These are phyloP conservation scores for Serendipita vermifera DNA, from an alignment of 768 basidiomycete genomes.

Conservation along the genomic window DNA sequence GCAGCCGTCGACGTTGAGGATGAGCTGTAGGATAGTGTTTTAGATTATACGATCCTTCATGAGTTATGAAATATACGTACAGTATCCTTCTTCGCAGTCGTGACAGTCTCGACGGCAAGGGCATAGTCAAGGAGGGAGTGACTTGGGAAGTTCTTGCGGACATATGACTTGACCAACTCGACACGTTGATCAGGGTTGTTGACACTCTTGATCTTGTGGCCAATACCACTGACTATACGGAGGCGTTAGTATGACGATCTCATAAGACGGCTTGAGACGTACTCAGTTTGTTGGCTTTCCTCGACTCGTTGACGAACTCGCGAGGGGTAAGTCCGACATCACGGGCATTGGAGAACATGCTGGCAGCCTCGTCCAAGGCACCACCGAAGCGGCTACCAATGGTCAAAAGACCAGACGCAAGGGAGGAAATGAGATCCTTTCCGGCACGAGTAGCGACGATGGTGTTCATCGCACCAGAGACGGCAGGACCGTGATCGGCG, in stretches of 20 bases:
- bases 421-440: slow-evolving; percentile 94
- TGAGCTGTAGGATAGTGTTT: slow-evolving; percentile 38
- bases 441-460: slow-evolving; percentile 99
- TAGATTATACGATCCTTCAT: no score
- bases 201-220: slow-evolving; percentile 99
- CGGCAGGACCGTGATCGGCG: slow-evolving; percentile 94
- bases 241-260: neutral
- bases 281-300: slow-evolving; percentile 92
- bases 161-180: slow-evolving; percentile 91
- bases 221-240: slow-evolving; percentile 77
- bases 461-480: slow-evolving; percentile 99
- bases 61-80: slow-evolving; percentile 27
- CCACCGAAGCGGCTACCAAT: slow-evolving; percentile 98
- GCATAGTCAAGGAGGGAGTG: slow-evolving; percentile 90
- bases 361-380: slow-evolving; percentile 92
- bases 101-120: slow-evolving; percentile 93
- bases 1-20: slow-evolving; percentile 93
- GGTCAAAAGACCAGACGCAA: slow-evolving; percentile 90
- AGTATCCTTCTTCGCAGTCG: slow-evolving; percentile 94
- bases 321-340: slow-evolving; percentile 91
- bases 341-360: slow-evolving; percentile 87
- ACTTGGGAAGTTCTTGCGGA: slow-evolving; percentile 88
- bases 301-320: slow-evolving; percentile 89
- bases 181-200: slow-evolving; percentile 92
- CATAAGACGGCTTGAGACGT: slow-evolving; percentile 22